Conservation (phyloP, 2,329 filamentous ascomycete species). For the Amylocarpus encephaloides region DNA sequence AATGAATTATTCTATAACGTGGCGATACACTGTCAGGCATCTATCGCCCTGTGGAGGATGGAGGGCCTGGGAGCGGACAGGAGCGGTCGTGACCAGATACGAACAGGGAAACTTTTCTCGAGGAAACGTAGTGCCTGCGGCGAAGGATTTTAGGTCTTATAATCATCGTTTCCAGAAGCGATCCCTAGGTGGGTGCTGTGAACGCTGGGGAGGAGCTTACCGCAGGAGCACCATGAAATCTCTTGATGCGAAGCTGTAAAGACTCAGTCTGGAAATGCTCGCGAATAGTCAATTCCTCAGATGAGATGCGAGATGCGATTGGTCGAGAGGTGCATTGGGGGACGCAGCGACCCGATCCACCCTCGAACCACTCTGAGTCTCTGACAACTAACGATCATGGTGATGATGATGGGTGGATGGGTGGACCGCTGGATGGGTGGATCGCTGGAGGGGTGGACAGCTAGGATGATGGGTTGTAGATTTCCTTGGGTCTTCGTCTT, state of each 20-base stretch:
- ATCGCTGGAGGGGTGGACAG: too few species aligned
- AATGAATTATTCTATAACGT: too few species aligned
- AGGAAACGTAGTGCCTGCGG: too few species aligned
- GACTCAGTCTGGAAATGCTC: constrained; percentile 19
- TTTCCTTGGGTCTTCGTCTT: too few species aligned
- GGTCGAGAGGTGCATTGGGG: constrained; percentile 9
- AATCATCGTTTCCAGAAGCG: constrained; percentile 2
- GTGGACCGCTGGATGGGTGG: too few species aligned
- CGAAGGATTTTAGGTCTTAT: constrained; percentile 2
- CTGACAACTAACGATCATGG: background rate
- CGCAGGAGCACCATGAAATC: background rate
- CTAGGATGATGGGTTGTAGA: too few species aligned
- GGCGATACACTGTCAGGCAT: background rate
- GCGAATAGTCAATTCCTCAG: constrained; percentile 10
- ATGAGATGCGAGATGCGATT: constrained; percentile 19
- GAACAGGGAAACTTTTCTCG: background rate
- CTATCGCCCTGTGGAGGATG: background rate
- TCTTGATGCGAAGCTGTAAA: constrained; percentile 4
- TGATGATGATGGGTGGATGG: too few species aligned
- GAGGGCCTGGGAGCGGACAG: too few species aligned
- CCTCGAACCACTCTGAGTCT: background rate
- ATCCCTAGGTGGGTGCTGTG: background rate
- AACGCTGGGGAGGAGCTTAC: constrained; percentile 1
- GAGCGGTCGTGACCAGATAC: too few species aligned
- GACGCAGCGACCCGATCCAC: background rate